Evolutionary conservation across 306 rosid species (phyloP), one percentile per base, ranked within the genome.

Genomic region (Begonia fuchsioides): DNA sequence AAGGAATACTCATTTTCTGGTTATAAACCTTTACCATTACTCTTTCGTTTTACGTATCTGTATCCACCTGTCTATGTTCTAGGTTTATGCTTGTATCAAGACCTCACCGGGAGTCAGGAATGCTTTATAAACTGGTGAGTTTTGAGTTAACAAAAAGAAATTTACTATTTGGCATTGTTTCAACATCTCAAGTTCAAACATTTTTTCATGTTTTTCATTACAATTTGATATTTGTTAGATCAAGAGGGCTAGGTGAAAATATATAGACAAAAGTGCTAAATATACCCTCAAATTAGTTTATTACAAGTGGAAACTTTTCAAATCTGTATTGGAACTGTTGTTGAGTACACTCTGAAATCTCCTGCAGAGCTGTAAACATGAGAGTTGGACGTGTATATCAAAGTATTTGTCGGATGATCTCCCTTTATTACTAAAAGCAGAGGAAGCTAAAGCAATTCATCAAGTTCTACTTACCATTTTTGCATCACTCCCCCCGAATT

Each of bases 11-110:
- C 0, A 20, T 3, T 20, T 20, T 6, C 32, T 20, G 3, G 5
- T 20, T 20, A 1, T 20, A 20, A 20, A 20, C 32, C 32, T 20
- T 20, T 20, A 6, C 32, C 32, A 20, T 20, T 20, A 20, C 32
- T 20, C 3, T 2, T 6, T 20, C 32, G 3, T 20, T 20, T 20
- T 20, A 20, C 5, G 0, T 20, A n/a, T n/a, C n/a, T n/a, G 35
- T 26, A 26, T 26, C 7, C 35, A 26, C 8, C 35, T 41, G 10
- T 50, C 38, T 54, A 39, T 43, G 66, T 53, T 57, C 54, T 79
- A 88, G 96, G 76, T 88, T 88, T 76, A 80, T 88, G 96, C 94
- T 83, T 53, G 63, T 88, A 76, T 76, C 88, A 39, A 78, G 93
- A 60, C 94, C 93, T 52, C 86, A 78, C 65, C 69, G 75, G 67